A percentile compares a stretch with the other conserved stretches of the same genome.
These are phyloP conservation scores for Myriangium duriaei DNA, from an alignment of 2,329 filamentous ascomycete genomes.

Conservation along the genomic window DNA sequence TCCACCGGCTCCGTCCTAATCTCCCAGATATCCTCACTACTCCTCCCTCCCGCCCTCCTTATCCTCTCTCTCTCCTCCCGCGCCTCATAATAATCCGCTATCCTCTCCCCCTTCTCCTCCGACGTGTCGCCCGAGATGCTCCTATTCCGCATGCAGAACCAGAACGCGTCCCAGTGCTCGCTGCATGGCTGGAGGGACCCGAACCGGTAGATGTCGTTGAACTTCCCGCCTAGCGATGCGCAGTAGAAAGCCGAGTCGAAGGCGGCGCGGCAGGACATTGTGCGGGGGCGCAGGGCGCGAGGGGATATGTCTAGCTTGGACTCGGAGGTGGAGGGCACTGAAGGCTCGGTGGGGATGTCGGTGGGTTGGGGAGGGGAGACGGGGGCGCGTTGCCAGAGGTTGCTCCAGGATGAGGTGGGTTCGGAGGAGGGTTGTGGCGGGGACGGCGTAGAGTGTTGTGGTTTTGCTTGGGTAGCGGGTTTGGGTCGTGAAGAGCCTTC, in stretches of 20 bases:
- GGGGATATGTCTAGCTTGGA: conserved; percentile 28
- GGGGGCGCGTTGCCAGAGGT: not conserved
- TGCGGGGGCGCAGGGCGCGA: conserved; percentile 61
- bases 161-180: conserved; percentile 86
- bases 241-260: conserved; percentile 95
- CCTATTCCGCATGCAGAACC: conserved; percentile 89
- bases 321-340: conserved; percentile 16
- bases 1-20: conserved; percentile 51
- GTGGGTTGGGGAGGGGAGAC: not conserved
- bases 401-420: conserved; percentile 1
- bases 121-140: conserved; percentile 37
- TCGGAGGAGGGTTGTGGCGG: conserved; percentile 2
- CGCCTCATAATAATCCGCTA: conserved; percentile 55
- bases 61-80: conserved; percentile 45
- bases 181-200: conserved; percentile 64
- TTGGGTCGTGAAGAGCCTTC: conserved; percentile 19
- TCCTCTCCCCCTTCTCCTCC: conserved; percentile 44
- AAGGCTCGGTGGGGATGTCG: not conserved
- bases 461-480: conserved; percentile 9
- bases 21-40: conserved; percentile 86
- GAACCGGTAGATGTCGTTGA: conserved; percentile 80
- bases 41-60: conserved; percentile 49
- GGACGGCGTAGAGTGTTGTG: not conserved
- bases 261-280: conserved; percentile 77
- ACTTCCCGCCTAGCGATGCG: conserved; percentile 81